A percentile compares a stretch with the other conserved stretches of the same genome.
Evolutionary conservation across 225 moss, liverwort and hornwort genomes (phyloP).

Genomic region (Rhytidiadelphus loreus): DNA sequence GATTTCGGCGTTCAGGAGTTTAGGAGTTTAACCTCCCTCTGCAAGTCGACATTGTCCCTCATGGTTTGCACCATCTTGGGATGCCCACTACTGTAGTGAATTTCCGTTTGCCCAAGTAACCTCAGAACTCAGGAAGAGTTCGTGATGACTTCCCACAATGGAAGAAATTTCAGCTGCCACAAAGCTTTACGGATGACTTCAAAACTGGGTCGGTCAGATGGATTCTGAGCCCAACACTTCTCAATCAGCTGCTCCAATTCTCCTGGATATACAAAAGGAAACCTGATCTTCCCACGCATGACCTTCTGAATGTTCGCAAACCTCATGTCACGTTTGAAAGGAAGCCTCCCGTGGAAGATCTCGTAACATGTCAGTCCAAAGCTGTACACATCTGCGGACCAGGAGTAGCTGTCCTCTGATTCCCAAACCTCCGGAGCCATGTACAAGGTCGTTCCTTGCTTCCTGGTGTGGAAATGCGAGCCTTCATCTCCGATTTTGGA

Average conservation of each 20-base stretch:
- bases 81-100: neutral
- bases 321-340: neutral
- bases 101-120: neutral
- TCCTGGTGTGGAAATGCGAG: neutral
- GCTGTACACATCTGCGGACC: neutral
- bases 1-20: neutral
- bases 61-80: neutral
- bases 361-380: neutral
- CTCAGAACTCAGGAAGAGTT: neutral
- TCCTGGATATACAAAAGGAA: neutral
- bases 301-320: neutral
- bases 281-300: neutral
- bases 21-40: neutral
- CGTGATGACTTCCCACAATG: neutral
- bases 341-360: neutral
- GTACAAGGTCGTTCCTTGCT: neutral
- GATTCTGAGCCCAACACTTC: neutral
- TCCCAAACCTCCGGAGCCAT: neutral
- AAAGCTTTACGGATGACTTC: neutral
- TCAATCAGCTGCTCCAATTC: neutral
- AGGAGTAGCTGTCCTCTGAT: neutral
- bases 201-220: neutral
- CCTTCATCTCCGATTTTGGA: neutral
- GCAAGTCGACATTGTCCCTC: neutral
- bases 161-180: neutral